These are phyloP conservation scores for Hypoxylon sp. DNA, from an alignment of 2,329 filamentous ascomycete species.

Conservation along the genomic window DNA sequence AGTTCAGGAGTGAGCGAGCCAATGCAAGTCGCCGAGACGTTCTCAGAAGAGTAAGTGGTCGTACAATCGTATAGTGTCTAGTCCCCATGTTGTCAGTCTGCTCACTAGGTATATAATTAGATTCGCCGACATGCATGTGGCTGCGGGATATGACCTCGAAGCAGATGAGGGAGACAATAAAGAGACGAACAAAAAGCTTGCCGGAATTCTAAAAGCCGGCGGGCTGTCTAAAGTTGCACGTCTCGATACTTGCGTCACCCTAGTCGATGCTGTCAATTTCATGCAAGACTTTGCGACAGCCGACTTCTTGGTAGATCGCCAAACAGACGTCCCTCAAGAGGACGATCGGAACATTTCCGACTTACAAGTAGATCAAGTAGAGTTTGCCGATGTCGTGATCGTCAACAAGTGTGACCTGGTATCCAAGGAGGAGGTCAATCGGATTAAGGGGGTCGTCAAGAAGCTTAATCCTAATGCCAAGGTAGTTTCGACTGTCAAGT, in stretches of 20 bases:
- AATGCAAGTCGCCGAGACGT: constrained; percentile 81
- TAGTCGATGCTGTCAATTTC: constrained; percentile 81
- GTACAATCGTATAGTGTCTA: neutral
- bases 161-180: constrained; percentile 47
- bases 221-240: constrained; percentile 76
- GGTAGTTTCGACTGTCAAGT: constrained; percentile 71
- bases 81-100: constrained; percentile 49
- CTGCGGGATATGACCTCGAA: constrained; percentile 51
- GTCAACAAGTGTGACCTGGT: constrained; percentile 80
- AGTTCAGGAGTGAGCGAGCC: constrained; percentile 80
- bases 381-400: constrained; percentile 81
- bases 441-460: constrained; percentile 68
- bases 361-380: constrained; percentile 82
- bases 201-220: constrained; percentile 61
- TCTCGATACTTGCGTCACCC: constrained; percentile 79
- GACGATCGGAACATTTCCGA: constrained; percentile 82
- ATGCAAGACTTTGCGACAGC: constrained; percentile 79
- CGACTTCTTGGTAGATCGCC: constrained; percentile 76
- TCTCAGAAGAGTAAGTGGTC: constrained; percentile 55
- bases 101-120: constrained; percentile 32
- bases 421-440: constrained; percentile 53
- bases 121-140: constrained; percentile 52
- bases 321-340: constrained; percentile 72
- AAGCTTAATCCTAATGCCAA: constrained; percentile 77
- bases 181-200: constrained; percentile 48